Conservation (phyloP, 2,329 filamentous ascomycete species). For the Botryotinia globosa region DNA sequence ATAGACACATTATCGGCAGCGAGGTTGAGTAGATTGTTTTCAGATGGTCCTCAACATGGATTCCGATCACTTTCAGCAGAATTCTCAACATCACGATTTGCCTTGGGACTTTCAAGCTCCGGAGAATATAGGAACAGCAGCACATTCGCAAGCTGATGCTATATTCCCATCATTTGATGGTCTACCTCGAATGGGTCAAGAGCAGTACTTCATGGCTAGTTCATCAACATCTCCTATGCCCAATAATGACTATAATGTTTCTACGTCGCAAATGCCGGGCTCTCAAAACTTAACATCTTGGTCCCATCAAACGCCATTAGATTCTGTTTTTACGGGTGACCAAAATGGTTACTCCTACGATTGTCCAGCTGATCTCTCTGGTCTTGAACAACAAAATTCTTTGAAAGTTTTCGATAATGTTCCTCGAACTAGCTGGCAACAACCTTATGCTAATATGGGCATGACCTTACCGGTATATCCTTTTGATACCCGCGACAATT, state of each 20-base stretch:
- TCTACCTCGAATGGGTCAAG: constrained; percentile 29
- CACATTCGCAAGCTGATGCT: constrained; percentile 26
- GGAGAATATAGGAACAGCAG: constrained; percentile 23
- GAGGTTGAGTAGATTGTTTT: constrained; percentile 25
- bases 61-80: constrained; percentile 31
- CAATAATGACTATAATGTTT: constrained; percentile 25
- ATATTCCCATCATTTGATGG: constrained; percentile 32
- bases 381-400: constrained; percentile 24
- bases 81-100: constrained; percentile 28
- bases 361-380: constrained; percentile 25
- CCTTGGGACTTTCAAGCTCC: constrained; percentile 29
- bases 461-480: constrained; percentile 26
- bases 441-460: constrained; percentile 23
- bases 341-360: constrained; percentile 28
- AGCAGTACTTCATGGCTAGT: constrained; percentile 30
- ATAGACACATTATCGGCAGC: constrained; percentile 30
- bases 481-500: constrained; percentile 24
- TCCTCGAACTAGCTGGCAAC: constrained; percentile 27
- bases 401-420: constrained; percentile 22
- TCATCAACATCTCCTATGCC: constrained; percentile 24
- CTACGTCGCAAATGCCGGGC: constrained; percentile 7
- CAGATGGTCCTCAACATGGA: constrained; percentile 32
- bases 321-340: constrained; percentile 20
- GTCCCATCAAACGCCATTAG: constrained; percentile 25
- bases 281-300: constrained; percentile 28